phyloP scores from a whole-genome alignment of 495 filamentous ascomycete genomes.

The Trypethelium eluteriae region DNA sequence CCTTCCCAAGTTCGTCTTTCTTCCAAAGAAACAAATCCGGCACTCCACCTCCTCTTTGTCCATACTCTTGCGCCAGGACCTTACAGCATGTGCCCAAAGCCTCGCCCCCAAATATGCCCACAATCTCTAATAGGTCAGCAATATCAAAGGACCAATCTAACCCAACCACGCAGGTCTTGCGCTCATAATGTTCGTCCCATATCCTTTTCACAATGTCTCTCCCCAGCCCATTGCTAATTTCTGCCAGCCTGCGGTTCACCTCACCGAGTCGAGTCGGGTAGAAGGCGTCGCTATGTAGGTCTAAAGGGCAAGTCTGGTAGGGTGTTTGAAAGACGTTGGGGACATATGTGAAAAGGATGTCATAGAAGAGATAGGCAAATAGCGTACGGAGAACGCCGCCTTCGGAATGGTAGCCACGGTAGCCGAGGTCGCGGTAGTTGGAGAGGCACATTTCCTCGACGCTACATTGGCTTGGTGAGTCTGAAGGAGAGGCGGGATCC shows the following conservation, averaged over 20 bases:
- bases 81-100: constrained; percentile 79
- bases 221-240: constrained; percentile 55
- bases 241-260: constrained; percentile 79
- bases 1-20: constrained; percentile 29
- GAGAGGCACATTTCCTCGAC: constrained; percentile 92
- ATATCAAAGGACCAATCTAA: constrained; percentile 83
- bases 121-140: constrained; percentile 75
- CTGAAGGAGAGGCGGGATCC: constrained; percentile 44
- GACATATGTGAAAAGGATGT: constrained; percentile 86
- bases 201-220: constrained; percentile 58
- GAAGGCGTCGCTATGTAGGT: constrained; percentile 90
- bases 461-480: constrained; percentile 60
- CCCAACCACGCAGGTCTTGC: constrained; percentile 75
- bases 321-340: constrained; percentile 95
- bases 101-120: constrained; percentile 67
- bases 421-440: constrained; percentile 72
- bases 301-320: constrained; percentile 87
- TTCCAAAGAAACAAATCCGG: constrained; percentile 92
- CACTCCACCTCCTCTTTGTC: constrained; percentile 75
- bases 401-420: constrained; percentile 92
- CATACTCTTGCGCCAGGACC: constrained; percentile 90
- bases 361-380: constrained; percentile 87
- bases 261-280: constrained; percentile 75
- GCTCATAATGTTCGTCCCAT: constrained; percentile 55
- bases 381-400: constrained; percentile 83